A percentile compares a stretch with the other conserved stretches of the same genome.
These are phyloP conservation scores for Zizania latifolia DNA, from an alignment of 176 grass and related monocot genomes.

Conservation along the genomic window DNA sequence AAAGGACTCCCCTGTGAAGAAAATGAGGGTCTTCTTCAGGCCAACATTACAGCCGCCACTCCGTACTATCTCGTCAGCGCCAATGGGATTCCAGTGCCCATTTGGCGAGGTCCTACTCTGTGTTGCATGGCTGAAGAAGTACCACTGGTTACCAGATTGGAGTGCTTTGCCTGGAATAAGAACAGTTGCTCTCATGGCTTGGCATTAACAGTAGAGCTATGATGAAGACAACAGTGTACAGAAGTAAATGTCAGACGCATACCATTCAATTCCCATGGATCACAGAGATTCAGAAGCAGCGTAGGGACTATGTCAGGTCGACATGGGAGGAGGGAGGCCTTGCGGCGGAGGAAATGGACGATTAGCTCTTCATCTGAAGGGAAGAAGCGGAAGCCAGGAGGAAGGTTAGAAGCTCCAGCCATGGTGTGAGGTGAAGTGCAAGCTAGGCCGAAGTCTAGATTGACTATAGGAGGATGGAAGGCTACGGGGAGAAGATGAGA, in stretches of 20 bases:
- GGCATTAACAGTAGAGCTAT: not conserved
- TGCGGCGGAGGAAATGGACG: slow-evolving; percentile 76
- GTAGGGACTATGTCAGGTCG: slow-evolving; percentile 70
- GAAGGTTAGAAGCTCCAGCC: slow-evolving; percentile 60
- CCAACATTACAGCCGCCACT: slow-evolving; percentile 40
- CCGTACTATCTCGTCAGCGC: slow-evolving; percentile 38
- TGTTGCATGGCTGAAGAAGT: slow-evolving; percentile 68
- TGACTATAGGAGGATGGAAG: slow-evolving; percentile 20
- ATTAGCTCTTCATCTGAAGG: slow-evolving; percentile 92
- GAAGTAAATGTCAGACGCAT: slow-evolving; percentile 5
- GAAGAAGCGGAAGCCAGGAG: slow-evolving; percentile 93
- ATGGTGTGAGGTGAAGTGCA: slow-evolving; percentile 34
- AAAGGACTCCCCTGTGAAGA: slow-evolving; percentile 45
- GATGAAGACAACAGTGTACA: not conserved
- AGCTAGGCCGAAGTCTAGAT: slow-evolving; percentile 22
- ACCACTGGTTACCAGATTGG: slow-evolving; percentile 59
- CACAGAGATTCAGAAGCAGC: slow-evolving; percentile 39
- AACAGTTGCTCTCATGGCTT: slow-evolving; percentile 7
- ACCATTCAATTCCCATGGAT: slow-evolving; percentile 94
- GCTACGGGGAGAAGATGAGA: slow-evolving; percentile 21
- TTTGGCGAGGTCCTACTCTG: slow-evolving; percentile 45
- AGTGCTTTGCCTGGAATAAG: slow-evolving; percentile 78
- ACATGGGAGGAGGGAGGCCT: slow-evolving; percentile 58
- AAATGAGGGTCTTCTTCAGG: slow-evolving; percentile 65
- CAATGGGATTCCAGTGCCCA: slow-evolving; percentile 60